These are phyloP conservation scores for Penicillium dipodomyicola DNA, from an alignment of 495 filamentous ascomycete species.

Conservation along the genomic window DNA sequence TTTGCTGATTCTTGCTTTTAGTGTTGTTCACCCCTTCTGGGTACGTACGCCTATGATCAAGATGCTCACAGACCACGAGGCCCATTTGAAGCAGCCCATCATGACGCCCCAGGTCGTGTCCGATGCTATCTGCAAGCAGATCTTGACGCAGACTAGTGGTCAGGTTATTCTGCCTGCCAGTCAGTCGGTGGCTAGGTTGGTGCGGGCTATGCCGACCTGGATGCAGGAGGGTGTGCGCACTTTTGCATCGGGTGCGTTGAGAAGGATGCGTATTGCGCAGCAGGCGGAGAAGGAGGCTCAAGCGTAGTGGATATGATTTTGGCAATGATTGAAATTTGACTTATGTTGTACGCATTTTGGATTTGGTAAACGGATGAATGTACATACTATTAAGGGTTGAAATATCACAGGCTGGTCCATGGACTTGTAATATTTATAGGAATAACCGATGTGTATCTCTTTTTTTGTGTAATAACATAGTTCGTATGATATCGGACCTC, in stretches of 20 bases:
- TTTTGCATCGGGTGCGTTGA: conserved; percentile 24
- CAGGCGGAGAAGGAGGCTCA: conserved; percentile 5
- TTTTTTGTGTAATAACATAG: too few species aligned
- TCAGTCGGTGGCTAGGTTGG: conserved; percentile 24
- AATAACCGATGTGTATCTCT: not conserved
- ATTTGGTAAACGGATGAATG: not conserved
- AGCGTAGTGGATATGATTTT: not conserved
- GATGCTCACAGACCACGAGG: conserved; percentile 37
- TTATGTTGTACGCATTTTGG: not conserved
- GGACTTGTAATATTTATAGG: not conserved
- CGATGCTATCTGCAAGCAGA: conserved; percentile 40
- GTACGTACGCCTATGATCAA: conserved; percentile 48
- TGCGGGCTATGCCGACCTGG: conserved; percentile 43
- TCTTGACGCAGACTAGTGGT: conserved; percentile 42
- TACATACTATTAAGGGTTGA: not conserved
- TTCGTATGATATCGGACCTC: too few species aligned
- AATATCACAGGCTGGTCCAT: conserved; percentile 5
- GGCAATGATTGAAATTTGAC: not conserved
- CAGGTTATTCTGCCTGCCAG: conserved; percentile 38
- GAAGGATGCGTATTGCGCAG: conserved; percentile 15
- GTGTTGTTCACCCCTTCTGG: conserved; percentile 47
- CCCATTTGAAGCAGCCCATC: conserved; percentile 38
- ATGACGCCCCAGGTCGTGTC: conserved; percentile 40
- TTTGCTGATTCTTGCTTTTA: conserved; percentile 8
- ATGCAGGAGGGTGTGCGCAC: conserved; percentile 39